These are phyloP conservation scores for Rugonectria rugulosa DNA, from an alignment of 2,329 filamentous ascomycete species.

Conservation along the genomic window DNA sequence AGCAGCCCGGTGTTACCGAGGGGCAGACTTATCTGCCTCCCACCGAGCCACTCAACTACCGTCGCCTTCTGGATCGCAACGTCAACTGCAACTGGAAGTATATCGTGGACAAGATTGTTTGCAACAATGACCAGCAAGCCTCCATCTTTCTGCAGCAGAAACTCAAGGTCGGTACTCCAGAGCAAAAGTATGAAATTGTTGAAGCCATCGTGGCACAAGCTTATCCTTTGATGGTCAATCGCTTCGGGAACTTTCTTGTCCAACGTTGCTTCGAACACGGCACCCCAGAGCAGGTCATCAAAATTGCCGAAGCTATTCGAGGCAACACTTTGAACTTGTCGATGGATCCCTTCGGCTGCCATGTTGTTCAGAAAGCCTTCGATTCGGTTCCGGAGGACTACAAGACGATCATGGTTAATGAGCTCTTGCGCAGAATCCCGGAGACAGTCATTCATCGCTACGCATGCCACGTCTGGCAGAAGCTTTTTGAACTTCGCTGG, in stretches of 20 bases:
- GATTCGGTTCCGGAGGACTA: conserved; percentile 97
- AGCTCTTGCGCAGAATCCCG: conserved; percentile 91
- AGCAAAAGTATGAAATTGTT: conserved; percentile 97
- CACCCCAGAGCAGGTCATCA: conserved; percentile 90
- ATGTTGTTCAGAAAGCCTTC: conserved; percentile 98
- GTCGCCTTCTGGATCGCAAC: conserved; percentile 91
- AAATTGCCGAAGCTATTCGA: conserved; percentile 92
- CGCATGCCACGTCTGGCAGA: conserved; percentile 99
- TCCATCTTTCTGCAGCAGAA: conserved; percentile 99
- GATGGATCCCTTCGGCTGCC: conserved; percentile 98
- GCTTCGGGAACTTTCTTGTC: conserved; percentile 97
- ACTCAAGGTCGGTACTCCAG: conserved; percentile 91
- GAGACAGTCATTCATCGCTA: conserved; percentile 99
- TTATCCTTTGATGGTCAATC: conserved; percentile 96
- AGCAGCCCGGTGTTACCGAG: conserved; percentile 58
- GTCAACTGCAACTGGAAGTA: conserved; percentile 99
- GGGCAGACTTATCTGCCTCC: conserved; percentile 83
- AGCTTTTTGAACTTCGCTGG: conserved; percentile 98
- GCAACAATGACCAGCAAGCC: conserved; percentile 98
- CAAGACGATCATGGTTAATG: conserved; percentile 99
- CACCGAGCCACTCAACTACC: conserved; percentile 94
- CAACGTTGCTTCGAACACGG: conserved; percentile 99
- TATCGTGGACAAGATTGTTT: conserved; percentile 99
- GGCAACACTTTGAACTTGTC: conserved; percentile 93
- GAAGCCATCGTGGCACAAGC: conserved; percentile 95